Base-by-base conservation (phyloP, 108 stramenopile genomes). In the Schizochytrium sp. region DNA sequence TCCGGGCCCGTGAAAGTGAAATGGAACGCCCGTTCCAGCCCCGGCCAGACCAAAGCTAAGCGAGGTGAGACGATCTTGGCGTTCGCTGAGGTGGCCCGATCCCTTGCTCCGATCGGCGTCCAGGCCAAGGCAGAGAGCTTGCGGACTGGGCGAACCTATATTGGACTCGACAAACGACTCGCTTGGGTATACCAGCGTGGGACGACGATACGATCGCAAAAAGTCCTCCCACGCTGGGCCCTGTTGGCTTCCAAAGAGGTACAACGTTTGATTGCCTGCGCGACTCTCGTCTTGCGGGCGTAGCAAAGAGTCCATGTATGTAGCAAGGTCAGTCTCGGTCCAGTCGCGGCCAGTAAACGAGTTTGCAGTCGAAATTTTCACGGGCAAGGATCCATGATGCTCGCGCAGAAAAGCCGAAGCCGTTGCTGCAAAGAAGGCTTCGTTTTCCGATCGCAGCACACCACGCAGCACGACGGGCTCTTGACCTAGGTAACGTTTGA, bases 1-100 rank as follows among this genome's bases (percentile, higher is more conserved):
- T 21, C 91, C 91, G 19, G 76, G 59, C 51, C 89, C 91, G 71
- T 91, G 91, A 5, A 45, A 60, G 63, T 91, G 91, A 44, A 89
- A 91, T 3, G 60, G n/a, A 10, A 91, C 91, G 23, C 91, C 91
- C n/a, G 76, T 83, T 12, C 76, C 76, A 6, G 48, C n/a, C 51
- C 76, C 76, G 51, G 76, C 45, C 23, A 83, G 12, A 18, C 76
- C 76, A 34, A 83, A 83, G 51, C 76, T 83, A 6, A 53, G 76
- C 48, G 76, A 83, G 44, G 51, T 69, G 10, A 69, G 41, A 8
- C 25, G 34, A 18, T 69, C 63, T 18, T 69, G 63, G 34, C 41
- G 63, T 14, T 8, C 41, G 41, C 63, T 69, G 0, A 28, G 25
- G 34, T 34, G 34, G 34, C 34, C 34, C 34, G 34, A 1, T 34